These are phyloP conservation scores for Podila minutissima DNA, from an alignment of 192 early-diverging fungal genomes.

Conservation along the genomic window DNA sequence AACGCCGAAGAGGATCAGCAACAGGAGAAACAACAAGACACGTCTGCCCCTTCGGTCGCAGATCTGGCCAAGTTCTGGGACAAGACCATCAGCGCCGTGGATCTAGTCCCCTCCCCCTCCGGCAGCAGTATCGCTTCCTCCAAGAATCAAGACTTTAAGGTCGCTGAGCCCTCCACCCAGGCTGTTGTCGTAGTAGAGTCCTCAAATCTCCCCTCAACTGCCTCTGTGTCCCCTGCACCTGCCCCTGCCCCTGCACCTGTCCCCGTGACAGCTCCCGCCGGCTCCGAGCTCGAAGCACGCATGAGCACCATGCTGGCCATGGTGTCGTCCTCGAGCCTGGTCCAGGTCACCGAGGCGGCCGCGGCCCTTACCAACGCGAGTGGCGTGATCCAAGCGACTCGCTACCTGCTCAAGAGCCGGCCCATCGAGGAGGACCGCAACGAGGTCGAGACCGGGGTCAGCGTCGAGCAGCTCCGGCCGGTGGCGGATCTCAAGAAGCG, in stretches of 20 bases:
- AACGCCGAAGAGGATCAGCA: background rate
- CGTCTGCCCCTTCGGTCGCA: background rate
- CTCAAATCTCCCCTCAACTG: background rate
- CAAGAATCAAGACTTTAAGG: background rate
- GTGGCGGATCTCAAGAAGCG: conserved; percentile 40
- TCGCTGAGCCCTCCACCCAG: background rate
- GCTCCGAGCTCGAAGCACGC: conserved; percentile 14
- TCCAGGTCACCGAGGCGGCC: background rate
- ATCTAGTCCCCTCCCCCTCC: background rate
- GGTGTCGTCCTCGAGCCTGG: background rate
- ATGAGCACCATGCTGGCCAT: background rate
- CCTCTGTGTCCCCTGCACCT: background rate
- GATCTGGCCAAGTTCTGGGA: conserved; percentile 36
- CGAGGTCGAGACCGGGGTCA: conserved; percentile 13
- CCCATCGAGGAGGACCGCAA: background rate
- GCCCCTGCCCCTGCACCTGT: background rate
- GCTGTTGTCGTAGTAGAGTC: background rate
- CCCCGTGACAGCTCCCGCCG: background rate
- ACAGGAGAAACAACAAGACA: background rate
- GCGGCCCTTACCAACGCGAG: conserved; percentile 1
- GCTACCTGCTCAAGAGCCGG: conserved; percentile 18
- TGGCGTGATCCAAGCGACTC: conserved; percentile 18
- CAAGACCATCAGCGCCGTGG: conserved; percentile 15
- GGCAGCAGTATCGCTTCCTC: background rate
- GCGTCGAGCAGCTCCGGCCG: conserved; percentile 27